A percentile compares a stretch with the other conserved stretches of the same genome.
Evolutionary conservation across 495 filamentous ascomycete species (phyloP).

Genomic region (Parmelia sp.): DNA sequence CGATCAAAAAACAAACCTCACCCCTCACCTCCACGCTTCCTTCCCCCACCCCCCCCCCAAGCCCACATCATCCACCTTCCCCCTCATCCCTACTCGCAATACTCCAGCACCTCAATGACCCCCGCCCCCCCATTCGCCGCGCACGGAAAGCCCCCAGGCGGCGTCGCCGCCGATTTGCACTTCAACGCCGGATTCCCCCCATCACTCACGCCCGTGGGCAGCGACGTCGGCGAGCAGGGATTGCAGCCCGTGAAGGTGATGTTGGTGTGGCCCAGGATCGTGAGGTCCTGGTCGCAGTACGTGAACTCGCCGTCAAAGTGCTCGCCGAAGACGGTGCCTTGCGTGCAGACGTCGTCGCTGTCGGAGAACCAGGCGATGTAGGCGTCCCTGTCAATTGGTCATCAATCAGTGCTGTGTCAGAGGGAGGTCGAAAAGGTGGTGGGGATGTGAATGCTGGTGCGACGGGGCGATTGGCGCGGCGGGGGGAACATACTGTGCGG

Average conservation of each 20-base stretch:
- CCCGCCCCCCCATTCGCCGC: background rate
- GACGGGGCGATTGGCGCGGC: background rate
- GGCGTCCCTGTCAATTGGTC: background rate
- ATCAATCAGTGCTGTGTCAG: too few relatives aligned
- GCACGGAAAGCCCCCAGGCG: background rate
- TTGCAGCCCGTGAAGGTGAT: conserved; percentile 4
- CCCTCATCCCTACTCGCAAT: background rate
- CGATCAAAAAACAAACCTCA: background rate
- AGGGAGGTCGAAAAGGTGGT: background rate
- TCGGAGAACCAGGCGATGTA: conserved; percentile 5
- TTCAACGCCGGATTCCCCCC: background rate
- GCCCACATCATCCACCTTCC: background rate
- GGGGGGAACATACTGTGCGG: background rate
- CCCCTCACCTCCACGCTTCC: background rate
- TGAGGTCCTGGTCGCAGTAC: background rate
- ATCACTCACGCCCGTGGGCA: background rate
- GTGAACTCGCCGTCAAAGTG: background rate
- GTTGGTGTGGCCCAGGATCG: conserved; percentile 1
- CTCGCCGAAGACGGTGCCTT: background rate
- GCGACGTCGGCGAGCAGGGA: background rate
- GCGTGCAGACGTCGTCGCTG: background rate
- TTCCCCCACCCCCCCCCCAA: background rate
- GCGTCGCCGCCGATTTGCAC: background rate
- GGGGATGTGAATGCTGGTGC: background rate
- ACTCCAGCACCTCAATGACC: background rate